phyloP scores from a whole-genome alignment of 805 yeast genomes.

The Pichia pseudocactophila region DNA sequence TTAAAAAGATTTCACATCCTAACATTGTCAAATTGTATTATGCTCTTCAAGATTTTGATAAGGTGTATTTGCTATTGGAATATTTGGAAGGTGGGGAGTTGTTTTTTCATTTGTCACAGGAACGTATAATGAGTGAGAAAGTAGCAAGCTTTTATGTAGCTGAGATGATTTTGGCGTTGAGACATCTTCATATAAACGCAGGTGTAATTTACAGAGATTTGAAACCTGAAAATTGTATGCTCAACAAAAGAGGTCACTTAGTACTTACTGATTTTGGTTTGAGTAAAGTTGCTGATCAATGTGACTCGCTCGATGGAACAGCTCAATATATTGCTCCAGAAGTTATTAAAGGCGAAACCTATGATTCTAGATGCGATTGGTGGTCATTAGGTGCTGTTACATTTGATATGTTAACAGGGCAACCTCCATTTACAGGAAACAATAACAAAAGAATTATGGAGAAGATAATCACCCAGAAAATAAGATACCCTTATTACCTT shows the following conservation, averaged over 20 bases:
- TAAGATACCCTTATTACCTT: slow-evolving; percentile 64
- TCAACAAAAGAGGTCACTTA: slow-evolving; percentile 70
- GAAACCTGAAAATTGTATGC: slow-evolving; percentile 82
- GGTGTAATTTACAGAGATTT: slow-evolving; percentile 85
- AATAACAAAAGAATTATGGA: slow-evolving; percentile 69
- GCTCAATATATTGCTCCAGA: slow-evolving; percentile 91
- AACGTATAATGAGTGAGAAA: slow-evolving; percentile 44
- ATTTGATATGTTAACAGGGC: slow-evolving; percentile 73
- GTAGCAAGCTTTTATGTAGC: slow-evolving; percentile 72
- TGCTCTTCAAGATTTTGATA: slow-evolving; percentile 73
- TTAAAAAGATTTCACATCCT: slow-evolving; percentile 66
- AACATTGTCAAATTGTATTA: slow-evolving; percentile 74
- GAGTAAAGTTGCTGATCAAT: slow-evolving; percentile 39
- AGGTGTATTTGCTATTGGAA: slow-evolving; percentile 67
- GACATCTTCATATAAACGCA: slow-evolving; percentile 57
- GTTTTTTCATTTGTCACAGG: slow-evolving; percentile 50
- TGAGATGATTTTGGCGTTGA: slow-evolving; percentile 68
- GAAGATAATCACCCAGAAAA: slow-evolving; percentile 60
- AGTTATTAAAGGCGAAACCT: slow-evolving; percentile 65
- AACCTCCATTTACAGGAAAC: slow-evolving; percentile 83
- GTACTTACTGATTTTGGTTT: slow-evolving; percentile 83
- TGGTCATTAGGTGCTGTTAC: slow-evolving; percentile 85
- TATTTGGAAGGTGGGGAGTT: slow-evolving; percentile 87
- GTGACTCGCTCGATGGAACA: slow-evolving; percentile 61
- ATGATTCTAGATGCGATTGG: slow-evolving; percentile 80